A percentile compares a stretch with the other conserved stretches of the same genome.
Evolutionary conservation across 768 basidiomycete genomes (phyloP).

Genomic region (Boletus eberwhitei): DNA sequence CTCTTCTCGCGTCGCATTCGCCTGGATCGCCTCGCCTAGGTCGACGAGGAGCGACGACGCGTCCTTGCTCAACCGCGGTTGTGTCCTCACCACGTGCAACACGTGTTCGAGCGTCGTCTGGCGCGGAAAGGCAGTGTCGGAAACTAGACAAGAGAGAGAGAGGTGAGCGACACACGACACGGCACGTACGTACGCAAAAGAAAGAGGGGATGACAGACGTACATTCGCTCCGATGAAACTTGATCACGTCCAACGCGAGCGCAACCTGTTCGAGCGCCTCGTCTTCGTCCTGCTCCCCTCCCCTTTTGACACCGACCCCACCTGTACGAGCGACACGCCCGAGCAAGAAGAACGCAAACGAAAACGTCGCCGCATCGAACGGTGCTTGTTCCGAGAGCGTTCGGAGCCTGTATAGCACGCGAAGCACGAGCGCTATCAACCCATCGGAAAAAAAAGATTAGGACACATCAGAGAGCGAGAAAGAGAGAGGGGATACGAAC

Average conservation of each 20-base stretch:
- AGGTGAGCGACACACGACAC: slow-evolving; percentile 6
- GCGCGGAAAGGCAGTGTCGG: slow-evolving; percentile 71
- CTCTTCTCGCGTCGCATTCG: slow-evolving; percentile 61
- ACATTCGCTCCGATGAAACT: slow-evolving; percentile 34
- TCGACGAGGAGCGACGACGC: slow-evolving; percentile 78
- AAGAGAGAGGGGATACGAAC: background rate
- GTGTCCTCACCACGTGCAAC: slow-evolving; percentile 66
- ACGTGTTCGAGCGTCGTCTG: slow-evolving; percentile 63
- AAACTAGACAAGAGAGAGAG: slow-evolving; percentile 43
- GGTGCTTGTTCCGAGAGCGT: slow-evolving; percentile 77
- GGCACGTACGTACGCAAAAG: background rate
- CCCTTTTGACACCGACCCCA: slow-evolving; percentile 49
- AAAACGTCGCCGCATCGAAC: slow-evolving; percentile 83
- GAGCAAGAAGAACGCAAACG: slow-evolving; percentile 75
- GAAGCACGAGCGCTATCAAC: slow-evolving; percentile 64
- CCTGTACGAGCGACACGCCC: slow-evolving; percentile 64
- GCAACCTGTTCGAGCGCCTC: slow-evolving; percentile 79
- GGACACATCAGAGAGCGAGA: background rate
- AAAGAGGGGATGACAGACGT: background rate
- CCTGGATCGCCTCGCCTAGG: slow-evolving; percentile 74
- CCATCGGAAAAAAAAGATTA: background rate
- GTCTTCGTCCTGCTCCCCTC: slow-evolving; percentile 35
- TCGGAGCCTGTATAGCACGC: slow-evolving; percentile 82
- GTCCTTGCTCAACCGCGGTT: slow-evolving; percentile 80
- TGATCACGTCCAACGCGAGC: slow-evolving; percentile 47